Evolutionary conservation across 2,329 filamentous ascomycete genomes (phyloP).

Genomic region (Colletotrichum sp.): DNA sequence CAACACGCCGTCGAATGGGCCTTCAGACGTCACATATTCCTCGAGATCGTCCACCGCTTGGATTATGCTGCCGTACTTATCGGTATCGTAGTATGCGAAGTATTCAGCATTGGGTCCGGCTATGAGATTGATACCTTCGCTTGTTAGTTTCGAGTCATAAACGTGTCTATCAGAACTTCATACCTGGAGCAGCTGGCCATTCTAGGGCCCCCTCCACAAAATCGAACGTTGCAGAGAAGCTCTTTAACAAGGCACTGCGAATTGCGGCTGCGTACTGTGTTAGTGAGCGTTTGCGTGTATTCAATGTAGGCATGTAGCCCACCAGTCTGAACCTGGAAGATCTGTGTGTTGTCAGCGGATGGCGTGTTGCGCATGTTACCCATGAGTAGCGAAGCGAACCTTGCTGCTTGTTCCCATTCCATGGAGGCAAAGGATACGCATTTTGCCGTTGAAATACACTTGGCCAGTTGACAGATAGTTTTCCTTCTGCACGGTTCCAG

Average conservation of each 20-base stretch:
- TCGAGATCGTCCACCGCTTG: background rate
- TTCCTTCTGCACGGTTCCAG: too few species aligned
- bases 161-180: background rate
- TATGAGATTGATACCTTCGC: background rate
- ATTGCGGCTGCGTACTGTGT: background rate
- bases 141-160: background rate
- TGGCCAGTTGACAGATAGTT: background rate
- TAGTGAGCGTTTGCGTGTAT: background rate
- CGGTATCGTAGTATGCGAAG: background rate
- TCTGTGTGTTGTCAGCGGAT: fast-evolving
- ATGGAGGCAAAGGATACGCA: background rate
- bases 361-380: fast-evolving
- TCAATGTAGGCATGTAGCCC: background rate
- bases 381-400: background rate
- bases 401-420: background rate
- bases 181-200: background rate
- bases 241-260: background rate
- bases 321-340: background rate
- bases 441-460: background rate
- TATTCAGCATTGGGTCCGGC: background rate
- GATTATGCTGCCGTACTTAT: background rate
- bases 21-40: background rate
- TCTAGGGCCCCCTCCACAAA: background rate
- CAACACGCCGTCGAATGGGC: background rate
- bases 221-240: background rate